Conservation (phyloP, 352 stramenopile genomes). For the Phytophthora colocasiae region DNA sequence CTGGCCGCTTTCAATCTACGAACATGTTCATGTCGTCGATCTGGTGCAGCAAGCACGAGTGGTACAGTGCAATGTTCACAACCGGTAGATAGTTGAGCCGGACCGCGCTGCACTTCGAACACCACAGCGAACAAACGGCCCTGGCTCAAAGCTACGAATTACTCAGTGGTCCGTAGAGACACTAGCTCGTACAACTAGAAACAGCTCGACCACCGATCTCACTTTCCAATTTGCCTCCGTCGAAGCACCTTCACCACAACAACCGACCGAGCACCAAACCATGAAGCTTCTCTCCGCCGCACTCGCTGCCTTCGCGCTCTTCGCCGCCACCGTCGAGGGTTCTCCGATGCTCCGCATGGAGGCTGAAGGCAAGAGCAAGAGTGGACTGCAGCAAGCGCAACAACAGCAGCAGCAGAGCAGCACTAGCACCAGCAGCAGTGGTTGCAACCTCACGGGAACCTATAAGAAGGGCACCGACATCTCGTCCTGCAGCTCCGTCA, state of each 20-base stretch:
- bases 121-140: slow-evolving; percentile 21
- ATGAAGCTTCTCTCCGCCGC: slow-evolving; percentile 12
- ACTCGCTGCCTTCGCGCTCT: slow-evolving; percentile 12
- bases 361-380: slow-evolving; percentile 12
- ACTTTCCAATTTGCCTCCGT: not conserved
- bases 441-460: slow-evolving; percentile 21
- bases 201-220: not conserved
- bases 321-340: slow-evolving; percentile 7
- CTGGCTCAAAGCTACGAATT: slow-evolving; percentile 15
- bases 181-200: not conserved
- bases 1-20: too few relatives aligned
- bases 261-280: not conserved
- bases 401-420: slow-evolving; percentile 5
- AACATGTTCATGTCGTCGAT: too few relatives aligned
- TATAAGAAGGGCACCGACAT: slow-evolving; percentile 38
- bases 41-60: too few relatives aligned
- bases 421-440: slow-evolving; percentile 4
- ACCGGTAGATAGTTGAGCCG: not conserved
- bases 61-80: not conserved
- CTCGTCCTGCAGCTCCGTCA: slow-evolving; percentile 35
- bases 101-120: too few relatives aligned
- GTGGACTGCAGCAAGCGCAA: slow-evolving; percentile 9
- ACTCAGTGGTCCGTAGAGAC: not conserved
- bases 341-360: slow-evolving; percentile 21
- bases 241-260: not conserved